These are phyloP conservation scores for Nakataea oryzae DNA, from an alignment of 2,329 filamentous ascomycete species.

Conservation along the genomic window DNA sequence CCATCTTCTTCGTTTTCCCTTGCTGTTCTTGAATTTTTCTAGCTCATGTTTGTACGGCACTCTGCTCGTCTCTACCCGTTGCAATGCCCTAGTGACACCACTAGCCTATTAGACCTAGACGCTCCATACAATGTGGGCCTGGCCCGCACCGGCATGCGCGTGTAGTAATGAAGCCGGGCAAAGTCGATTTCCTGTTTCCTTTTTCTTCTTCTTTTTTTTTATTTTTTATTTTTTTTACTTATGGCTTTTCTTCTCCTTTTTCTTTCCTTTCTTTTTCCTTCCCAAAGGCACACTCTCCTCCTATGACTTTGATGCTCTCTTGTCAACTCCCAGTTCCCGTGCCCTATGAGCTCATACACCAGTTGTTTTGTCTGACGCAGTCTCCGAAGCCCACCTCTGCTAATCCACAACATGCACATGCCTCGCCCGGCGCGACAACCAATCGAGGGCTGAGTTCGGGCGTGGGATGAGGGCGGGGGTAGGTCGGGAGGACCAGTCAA, in stretches of 20 bases:
- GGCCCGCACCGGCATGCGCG: background rate
- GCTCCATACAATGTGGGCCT: background rate
- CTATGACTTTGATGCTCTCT: no score
- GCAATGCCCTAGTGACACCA: background rate
- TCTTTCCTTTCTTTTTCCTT: no score
- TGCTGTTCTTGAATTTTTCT: background rate
- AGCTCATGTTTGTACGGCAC: no score
- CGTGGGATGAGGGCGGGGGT: background rate
- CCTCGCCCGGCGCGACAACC: background rate
- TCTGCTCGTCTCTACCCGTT: background rate
- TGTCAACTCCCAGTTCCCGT: background rate
- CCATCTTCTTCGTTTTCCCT: background rate
- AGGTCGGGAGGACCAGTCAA: background rate
- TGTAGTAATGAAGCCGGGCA: background rate
- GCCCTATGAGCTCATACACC: background rate
- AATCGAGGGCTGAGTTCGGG: background rate
- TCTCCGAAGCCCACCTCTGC: background rate
- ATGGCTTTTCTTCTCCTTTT: background rate
- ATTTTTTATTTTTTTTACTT: no score
- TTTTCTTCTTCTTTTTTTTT: no score
- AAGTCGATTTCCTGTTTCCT: background rate
- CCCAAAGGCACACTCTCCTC: no score
- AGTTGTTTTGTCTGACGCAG: background rate
- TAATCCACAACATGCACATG: background rate
- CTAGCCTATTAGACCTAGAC: background rate